A percentile compares a stretch with the other conserved stretches of the same genome.
Evolutionary conservation across 1,284 basidiomycete genomes (phyloP).

Genomic region (Cryptococcus sp.): DNA sequence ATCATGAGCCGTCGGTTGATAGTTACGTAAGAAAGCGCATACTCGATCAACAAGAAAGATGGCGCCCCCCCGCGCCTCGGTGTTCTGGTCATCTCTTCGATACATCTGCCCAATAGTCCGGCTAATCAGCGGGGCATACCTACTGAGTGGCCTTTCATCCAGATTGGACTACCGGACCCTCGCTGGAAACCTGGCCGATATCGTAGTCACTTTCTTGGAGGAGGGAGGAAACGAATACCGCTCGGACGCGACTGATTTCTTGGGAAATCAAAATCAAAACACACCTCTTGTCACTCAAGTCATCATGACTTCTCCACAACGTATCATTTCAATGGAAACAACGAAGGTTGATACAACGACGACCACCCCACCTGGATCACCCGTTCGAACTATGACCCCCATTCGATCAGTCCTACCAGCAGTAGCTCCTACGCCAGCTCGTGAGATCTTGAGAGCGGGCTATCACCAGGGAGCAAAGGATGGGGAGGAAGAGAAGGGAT

Average conservation of each 20-base stretch:
- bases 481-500: background rate
- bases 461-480: background rate
- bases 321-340: background rate
- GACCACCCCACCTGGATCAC: background rate
- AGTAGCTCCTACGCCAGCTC: slow-evolving; percentile 11
- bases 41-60: no score
- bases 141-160: no score
- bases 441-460: slow-evolving; percentile 10
- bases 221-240: no score
- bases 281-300: background rate
- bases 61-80: no score
- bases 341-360: background rate
- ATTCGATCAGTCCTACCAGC: background rate
- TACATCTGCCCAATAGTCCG: no score
- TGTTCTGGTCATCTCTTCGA: no score
- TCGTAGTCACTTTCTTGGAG: no score
- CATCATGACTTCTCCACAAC: background rate
- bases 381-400: background rate
- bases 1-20: no score
- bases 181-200: no score
- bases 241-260: background rate
- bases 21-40: no score
- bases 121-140: no score
- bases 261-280: background rate
- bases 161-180: no score